phyloP scores from a whole-genome alignment of 192 early-diverging fungal genomes.

The Coemansia sp. region DNA sequence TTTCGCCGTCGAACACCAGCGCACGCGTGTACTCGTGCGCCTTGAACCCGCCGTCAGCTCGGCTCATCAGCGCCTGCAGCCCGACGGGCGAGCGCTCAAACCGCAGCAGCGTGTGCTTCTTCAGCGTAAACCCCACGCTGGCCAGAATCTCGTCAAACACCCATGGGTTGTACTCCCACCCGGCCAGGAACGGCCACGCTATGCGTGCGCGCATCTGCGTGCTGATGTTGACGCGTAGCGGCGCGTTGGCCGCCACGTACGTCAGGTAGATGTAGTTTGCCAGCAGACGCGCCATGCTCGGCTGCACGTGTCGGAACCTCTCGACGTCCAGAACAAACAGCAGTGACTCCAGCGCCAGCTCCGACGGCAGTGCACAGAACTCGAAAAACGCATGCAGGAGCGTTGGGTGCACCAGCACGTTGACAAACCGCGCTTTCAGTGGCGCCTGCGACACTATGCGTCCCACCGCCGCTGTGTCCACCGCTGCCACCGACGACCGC shows the following conservation, averaged over 20 bases:
- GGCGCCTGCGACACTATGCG: conserved; percentile 31
- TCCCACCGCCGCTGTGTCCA: conserved; percentile 17
- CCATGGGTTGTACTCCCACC: conserved; percentile 57
- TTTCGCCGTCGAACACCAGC: conserved; percentile 24
- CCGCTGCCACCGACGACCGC: not conserved
- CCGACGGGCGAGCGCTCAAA: conserved; percentile 63
- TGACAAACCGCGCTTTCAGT: conserved; percentile 50
- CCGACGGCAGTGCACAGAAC: conserved; percentile 53
- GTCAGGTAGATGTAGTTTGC: conserved; percentile 76
- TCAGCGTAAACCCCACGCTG: conserved; percentile 71
- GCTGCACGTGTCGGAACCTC: conserved; percentile 59
- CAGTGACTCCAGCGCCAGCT: conserved; percentile 77
- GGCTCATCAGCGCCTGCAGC: conserved; percentile 28
- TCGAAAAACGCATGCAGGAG: conserved; percentile 40
- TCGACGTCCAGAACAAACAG: conserved; percentile 87
- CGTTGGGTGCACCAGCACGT: conserved; percentile 35
- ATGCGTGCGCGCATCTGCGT: conserved; percentile 70
- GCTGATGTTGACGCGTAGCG: conserved; percentile 71
- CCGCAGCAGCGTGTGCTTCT: conserved; percentile 67
- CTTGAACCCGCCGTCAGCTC: conserved; percentile 2
- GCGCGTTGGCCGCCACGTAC: conserved; percentile 65
- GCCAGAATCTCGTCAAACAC: conserved; percentile 83
- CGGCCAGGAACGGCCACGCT: conserved; percentile 62
- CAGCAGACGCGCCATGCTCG: conserved; percentile 49
- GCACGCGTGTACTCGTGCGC: conserved; percentile 28